A percentile compares a stretch with the other conserved stretches of the same genome.
phyloP scores from a whole-genome alignment of 106 monocot species.

The Allium cepa region DNA sequence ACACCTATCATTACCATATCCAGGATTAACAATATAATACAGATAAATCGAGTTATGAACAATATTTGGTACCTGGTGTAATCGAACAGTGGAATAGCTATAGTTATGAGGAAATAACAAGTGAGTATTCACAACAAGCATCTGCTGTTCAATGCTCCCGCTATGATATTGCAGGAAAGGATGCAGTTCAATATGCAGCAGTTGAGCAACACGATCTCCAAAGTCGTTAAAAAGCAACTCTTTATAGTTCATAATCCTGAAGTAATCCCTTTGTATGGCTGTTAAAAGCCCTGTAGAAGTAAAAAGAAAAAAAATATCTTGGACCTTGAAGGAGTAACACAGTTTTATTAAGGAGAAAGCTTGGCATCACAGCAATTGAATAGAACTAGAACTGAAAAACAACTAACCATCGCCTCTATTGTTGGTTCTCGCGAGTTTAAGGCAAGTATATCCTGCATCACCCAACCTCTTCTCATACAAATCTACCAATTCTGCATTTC shows the following conservation, averaged over 20 bases:
- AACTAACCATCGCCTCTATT: slow-evolving; percentile 69
- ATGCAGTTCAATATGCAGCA: slow-evolving; percentile 81
- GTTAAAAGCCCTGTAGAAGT: slow-evolving; percentile 69
- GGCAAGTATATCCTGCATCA: slow-evolving; percentile 34
- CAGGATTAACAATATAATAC: neutral
- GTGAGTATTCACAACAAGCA: slow-evolving; percentile 94
- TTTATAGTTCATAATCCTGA: slow-evolving; percentile 64
- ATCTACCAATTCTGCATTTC: slow-evolving; percentile 55
- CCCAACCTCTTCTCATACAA: slow-evolving; percentile 61
- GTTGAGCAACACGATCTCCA: slow-evolving; percentile 94
- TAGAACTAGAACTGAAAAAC: neutral
- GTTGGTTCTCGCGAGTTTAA: slow-evolving; percentile 64
- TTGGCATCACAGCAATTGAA: neutral
- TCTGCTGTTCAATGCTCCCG: slow-evolving; percentile 47
- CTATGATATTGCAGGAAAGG: slow-evolving; percentile 45
- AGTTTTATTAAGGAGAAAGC: too few species aligned
- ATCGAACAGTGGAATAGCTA: slow-evolving; percentile 60
- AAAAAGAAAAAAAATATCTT: slow-evolving; percentile 19
- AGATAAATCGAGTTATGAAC: neutral
- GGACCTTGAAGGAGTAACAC: neutral
- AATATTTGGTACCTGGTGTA: slow-evolving; percentile 61
- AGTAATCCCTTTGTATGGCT: slow-evolving; percentile 68
- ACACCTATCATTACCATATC: slow-evolving; percentile 43
- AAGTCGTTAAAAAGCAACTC: slow-evolving; percentile 90
- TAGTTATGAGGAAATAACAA: slow-evolving; percentile 92